Percentiles rank a stretch among this genome's conserved stretches.
These are phyloP conservation scores for Quercus tomentella DNA, from an alignment of 331 rosid genomes.

Conservation along the genomic window DNA sequence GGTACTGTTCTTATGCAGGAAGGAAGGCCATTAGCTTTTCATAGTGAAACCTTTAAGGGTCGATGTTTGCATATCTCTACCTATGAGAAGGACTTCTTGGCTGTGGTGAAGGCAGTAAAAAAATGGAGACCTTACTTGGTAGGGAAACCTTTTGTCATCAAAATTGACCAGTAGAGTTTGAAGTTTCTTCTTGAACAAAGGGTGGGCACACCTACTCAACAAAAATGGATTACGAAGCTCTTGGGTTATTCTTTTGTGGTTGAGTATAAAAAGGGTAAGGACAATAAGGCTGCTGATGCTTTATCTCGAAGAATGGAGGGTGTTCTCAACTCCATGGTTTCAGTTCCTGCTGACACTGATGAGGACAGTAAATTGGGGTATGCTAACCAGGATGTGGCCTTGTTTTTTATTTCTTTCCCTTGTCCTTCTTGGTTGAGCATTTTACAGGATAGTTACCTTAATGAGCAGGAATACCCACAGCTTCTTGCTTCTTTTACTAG, in stretches of 20 bases:
- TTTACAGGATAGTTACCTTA: too few species aligned
- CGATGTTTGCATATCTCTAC: neutral
- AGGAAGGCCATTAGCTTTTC: neutral
- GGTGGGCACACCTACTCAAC: neutral
- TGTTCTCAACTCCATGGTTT: neutral
- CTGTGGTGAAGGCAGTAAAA: neutral
- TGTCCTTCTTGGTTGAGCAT: too few species aligned
- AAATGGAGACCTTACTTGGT: neutral
- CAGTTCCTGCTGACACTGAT: rapidly evolving
- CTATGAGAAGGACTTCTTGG: neutral
- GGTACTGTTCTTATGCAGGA: neutral
- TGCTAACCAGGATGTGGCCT: too few species aligned
- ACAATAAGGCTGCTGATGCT: neutral
- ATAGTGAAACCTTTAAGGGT: neutral
- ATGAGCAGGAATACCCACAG: too few species aligned
- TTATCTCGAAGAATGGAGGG: neutral
- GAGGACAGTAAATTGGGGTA: too few species aligned
- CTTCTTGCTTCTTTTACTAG: too few species aligned
- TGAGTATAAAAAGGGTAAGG: too few species aligned
- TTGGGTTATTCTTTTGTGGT: neutral
- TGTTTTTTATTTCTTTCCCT: too few species aligned
- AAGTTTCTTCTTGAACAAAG: too few species aligned
- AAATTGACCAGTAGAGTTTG: neutral
- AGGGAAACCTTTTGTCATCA: neutral
- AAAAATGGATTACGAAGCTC: neutral